phyloP scores from a whole-genome alignment of 2,329 filamentous ascomycete genomes.

The Paecilomyces niveus region DNA sequence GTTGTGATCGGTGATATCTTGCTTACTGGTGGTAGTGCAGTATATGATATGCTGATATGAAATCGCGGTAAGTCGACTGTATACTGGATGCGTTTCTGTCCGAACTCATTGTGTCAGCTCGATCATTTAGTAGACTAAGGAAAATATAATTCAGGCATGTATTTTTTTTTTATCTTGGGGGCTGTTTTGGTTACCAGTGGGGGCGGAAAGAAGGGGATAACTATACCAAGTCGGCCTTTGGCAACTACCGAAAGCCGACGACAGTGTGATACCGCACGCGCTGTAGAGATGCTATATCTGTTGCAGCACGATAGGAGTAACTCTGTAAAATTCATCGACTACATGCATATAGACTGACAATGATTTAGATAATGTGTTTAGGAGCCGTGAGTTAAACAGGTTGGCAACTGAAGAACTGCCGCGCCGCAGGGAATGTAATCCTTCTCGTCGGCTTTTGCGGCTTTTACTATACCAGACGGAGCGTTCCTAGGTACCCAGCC shows the following conservation, averaged over 20 bases:
- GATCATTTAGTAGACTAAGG: background rate
- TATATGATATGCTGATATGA: slow-evolving; percentile 46
- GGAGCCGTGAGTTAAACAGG: too few relatives aligned
- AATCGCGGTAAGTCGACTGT: background rate
- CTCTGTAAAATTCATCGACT: too few relatives aligned
- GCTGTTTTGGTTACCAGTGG: background rate
- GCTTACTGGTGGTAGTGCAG: slow-evolving; percentile 38
- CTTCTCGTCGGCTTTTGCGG: too few relatives aligned
- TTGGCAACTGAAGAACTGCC: too few relatives aligned
- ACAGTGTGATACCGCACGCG: background rate
- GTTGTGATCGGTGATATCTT: slow-evolving; percentile 1
- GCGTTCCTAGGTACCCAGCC: too few relatives aligned
- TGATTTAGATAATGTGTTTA: too few relatives aligned
- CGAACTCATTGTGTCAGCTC: background rate
- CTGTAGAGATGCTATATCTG: background rate
- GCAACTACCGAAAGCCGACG: background rate
- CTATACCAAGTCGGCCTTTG: background rate
- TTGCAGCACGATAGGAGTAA: too few relatives aligned
- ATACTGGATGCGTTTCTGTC: background rate
- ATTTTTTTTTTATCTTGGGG: background rate
- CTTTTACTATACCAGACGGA: too few relatives aligned
- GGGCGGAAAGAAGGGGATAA: background rate
- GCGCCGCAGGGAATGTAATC: too few relatives aligned
- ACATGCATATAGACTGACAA: too few relatives aligned
- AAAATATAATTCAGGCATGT: too few relatives aligned